These are phyloP conservation scores for Podaxis sp. DNA, from an alignment of 768 basidiomycete genomes.

Conservation along the genomic window DNA sequence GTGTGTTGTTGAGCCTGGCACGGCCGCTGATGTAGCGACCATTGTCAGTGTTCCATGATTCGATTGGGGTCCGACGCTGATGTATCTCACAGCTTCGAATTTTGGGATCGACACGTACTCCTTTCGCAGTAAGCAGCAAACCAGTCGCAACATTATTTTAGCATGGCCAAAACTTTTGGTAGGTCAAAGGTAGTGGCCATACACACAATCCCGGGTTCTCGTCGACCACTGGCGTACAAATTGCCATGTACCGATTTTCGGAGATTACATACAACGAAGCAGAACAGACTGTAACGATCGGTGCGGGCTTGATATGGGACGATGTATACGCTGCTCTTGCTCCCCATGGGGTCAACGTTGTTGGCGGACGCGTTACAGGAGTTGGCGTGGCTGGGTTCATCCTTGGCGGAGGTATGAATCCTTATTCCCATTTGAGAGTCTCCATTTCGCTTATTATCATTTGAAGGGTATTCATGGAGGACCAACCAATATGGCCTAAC, in stretches of 20 bases:
- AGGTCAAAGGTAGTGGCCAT: constrained; percentile 71
- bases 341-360: constrained; percentile 49
- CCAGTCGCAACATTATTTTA: constrained; percentile 31
- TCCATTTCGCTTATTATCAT: constrained; percentile 30
- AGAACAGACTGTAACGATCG: constrained; percentile 40
- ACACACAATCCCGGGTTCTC: constrained; percentile 54
- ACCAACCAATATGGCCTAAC: constrained; percentile 63
- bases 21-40: constrained; percentile 42
- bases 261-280: constrained; percentile 40
- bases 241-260: constrained; percentile 51
- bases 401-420: constrained; percentile 49
- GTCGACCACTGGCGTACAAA: constrained; percentile 60
- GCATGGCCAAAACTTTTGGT: constrained; percentile 23
- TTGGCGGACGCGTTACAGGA: constrained; percentile 59
- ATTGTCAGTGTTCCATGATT: constrained; percentile 36
- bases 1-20: constrained; percentile 59
- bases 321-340: constrained; percentile 55
- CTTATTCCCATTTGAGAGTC: neutral
- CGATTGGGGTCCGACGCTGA: neutral
- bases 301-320: constrained; percentile 62
- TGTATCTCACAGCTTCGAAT: constrained; percentile 39
- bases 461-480: constrained; percentile 59
- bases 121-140: constrained; percentile 45
- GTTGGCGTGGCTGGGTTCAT: constrained; percentile 61
- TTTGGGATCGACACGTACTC: constrained; percentile 38